Percentiles rank a stretch among this genome's conserved stretches.
Conservation (phyloP, 495 filamentous ascomycete genomes). For the Annulohypoxylon bovei region DNA sequence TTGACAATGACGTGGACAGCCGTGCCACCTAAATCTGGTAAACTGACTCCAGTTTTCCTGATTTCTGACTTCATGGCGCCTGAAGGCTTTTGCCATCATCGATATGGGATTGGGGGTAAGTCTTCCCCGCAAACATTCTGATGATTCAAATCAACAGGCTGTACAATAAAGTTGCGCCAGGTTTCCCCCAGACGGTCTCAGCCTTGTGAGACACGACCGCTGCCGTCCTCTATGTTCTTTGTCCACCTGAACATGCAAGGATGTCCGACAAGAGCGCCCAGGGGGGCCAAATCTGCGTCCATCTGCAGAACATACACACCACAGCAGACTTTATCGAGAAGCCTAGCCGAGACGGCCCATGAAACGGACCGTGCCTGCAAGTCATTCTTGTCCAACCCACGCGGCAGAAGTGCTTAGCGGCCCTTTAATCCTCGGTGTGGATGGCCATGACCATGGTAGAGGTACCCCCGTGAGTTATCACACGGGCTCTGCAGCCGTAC, state of each 20-base stretch:
- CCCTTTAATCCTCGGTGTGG: slow-evolving; percentile 32
- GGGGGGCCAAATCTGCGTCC: slow-evolving; percentile 28
- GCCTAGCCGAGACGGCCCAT: slow-evolving; percentile 34
- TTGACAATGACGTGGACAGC: slow-evolving; percentile 32
- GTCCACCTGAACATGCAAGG: slow-evolving; percentile 38
- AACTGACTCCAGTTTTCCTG: slow-evolving; percentile 28
- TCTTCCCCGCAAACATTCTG: slow-evolving; percentile 32
- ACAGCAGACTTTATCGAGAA: slow-evolving; percentile 31
- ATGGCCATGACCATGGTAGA: slow-evolving; percentile 13
- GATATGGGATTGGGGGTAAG: slow-evolving; percentile 1
- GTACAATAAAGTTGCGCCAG: slow-evolving; percentile 28
- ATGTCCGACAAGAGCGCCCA: slow-evolving; percentile 36
- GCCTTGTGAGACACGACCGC: slow-evolving; percentile 42
- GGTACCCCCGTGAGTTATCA: slow-evolving; percentile 38
- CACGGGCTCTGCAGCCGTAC: slow-evolving; percentile 37
- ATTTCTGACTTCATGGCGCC: slow-evolving; percentile 13
- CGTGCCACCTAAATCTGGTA: slow-evolving; percentile 17
- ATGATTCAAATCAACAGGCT: slow-evolving; percentile 21
- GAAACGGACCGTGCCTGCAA: slow-evolving; percentile 41
- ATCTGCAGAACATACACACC: slow-evolving; percentile 41
- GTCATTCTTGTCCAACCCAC: slow-evolving; percentile 39
- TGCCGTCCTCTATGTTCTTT: slow-evolving; percentile 21
- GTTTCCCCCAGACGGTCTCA: slow-evolving; percentile 35
- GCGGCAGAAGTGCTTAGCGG: slow-evolving; percentile 33
- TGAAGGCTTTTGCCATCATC: slow-evolving; percentile 1